phyloP scores from a whole-genome alignment of 2,329 filamentous ascomycete genomes.

The Colletotrichum caudatum region DNA sequence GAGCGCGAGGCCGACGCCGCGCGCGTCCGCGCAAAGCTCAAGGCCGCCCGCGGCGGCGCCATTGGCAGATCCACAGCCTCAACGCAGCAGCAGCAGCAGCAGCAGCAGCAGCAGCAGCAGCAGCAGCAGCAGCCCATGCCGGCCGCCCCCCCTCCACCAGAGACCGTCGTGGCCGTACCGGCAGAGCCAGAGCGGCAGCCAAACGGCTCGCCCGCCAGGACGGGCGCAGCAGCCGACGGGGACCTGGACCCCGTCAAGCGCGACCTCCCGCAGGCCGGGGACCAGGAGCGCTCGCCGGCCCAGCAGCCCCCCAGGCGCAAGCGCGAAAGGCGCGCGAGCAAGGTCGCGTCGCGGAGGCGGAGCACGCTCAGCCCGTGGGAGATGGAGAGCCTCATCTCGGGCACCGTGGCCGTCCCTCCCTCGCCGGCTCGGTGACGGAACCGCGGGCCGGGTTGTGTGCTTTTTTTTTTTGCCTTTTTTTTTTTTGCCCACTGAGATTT shows the following conservation, averaged over 20 bases:
- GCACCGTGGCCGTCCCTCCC: slow-evolving; percentile 46
- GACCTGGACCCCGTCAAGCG: slow-evolving; percentile 54
- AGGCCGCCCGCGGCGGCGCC: slow-evolving; percentile 59
- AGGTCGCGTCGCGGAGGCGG: slow-evolving; percentile 71
- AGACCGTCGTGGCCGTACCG: slow-evolving; percentile 26
- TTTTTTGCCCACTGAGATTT: background rate
- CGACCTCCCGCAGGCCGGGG: slow-evolving; percentile 43
- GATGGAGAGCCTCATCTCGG: slow-evolving; percentile 72
- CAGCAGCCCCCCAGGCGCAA: slow-evolving; percentile 58
- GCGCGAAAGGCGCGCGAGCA: slow-evolving; percentile 65
- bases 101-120: too few relatives aligned
- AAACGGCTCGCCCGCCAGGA: background rate
- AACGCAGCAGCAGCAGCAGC: slow-evolving; percentile 42
- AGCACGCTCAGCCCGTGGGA: slow-evolving; percentile 83
- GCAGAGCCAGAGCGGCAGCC: slow-evolving; percentile 11
- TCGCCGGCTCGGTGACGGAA: slow-evolving; percentile 30
- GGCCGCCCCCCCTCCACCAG: slow-evolving; percentile 41
- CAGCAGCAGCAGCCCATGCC: slow-evolving; percentile 42
- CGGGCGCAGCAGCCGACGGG: slow-evolving; percentile 33
- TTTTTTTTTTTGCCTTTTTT: background rate
- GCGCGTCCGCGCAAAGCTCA: slow-evolving; percentile 71
- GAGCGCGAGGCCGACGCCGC: slow-evolving; percentile 74
- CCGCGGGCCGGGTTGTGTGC: background rate
- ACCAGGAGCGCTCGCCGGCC: slow-evolving; percentile 42
- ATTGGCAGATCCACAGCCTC: slow-evolving; percentile 47